Conservation (phyloP, 805 yeast genomes). For the Nakazawaea populi region DNA sequence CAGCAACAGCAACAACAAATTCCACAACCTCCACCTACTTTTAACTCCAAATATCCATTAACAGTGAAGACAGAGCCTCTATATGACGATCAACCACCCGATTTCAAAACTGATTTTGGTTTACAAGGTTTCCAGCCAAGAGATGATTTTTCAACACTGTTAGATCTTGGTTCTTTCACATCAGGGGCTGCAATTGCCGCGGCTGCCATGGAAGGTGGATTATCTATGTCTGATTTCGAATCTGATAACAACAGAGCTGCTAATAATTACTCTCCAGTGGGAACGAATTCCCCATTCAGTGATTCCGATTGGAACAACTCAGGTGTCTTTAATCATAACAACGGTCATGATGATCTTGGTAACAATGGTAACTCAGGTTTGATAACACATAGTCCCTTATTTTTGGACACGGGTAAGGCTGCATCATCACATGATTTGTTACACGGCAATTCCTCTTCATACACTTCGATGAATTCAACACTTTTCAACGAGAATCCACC, state of each 20-base stretch:
- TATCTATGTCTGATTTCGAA: conserved; percentile 24
- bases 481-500: conserved; percentile 9
- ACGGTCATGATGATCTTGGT: neutral
- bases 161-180: conserved; percentile 22
- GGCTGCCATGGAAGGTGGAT: conserved; percentile 23
- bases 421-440: conserved; percentile 9
- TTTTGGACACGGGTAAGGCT: conserved; percentile 8
- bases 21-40: neutral
- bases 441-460: neutral
- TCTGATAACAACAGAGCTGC: conserved; percentile 4
- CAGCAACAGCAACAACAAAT: neutral
- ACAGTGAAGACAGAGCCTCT: neutral
- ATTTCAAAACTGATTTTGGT: conserved; percentile 1
- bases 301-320: conserved; percentile 9
- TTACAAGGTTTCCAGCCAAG: conserved; percentile 5
- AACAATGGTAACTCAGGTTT: neutral
- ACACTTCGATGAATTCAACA: conserved; percentile 1
- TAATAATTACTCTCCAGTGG: conserved; percentile 4
- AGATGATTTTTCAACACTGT: conserved; percentile 4
- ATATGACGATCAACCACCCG: neutral
- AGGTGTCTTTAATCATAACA: neutral
- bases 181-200: conserved; percentile 26
- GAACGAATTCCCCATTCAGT: conserved; percentile 10
- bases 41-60: neutral
- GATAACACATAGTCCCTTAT: neutral